Percentiles rank a stretch among this genome's conserved stretches.
Conservation (phyloP, 306 rosid genomes). For the Corylus americana region DNA sequence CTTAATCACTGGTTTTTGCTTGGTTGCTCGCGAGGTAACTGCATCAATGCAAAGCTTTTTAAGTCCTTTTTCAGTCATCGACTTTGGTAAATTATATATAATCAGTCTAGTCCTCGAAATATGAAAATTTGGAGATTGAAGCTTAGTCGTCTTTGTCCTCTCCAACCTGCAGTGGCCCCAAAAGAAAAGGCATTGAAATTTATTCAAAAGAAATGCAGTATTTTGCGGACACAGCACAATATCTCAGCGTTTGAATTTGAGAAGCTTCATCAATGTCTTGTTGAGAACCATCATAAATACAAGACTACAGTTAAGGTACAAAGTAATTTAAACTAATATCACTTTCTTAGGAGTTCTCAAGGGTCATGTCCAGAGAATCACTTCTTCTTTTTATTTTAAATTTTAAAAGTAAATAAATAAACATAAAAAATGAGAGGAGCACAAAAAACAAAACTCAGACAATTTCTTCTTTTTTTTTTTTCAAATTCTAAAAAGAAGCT, state of each 20-base stretch:
- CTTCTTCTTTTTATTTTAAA: not conserved
- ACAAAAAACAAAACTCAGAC: not conserved
- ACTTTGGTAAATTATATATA: slow-evolving; percentile 79
- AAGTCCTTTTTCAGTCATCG: slow-evolving; percentile 77
- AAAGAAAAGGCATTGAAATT: slow-evolving; percentile 7
- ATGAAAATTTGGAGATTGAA: slow-evolving; percentile 95
- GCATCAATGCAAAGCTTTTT: slow-evolving; percentile 85
- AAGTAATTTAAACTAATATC: not conserved
- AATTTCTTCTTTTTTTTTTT: not conserved
- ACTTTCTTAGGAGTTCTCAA: slow-evolving; percentile 8
- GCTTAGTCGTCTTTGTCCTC: slow-evolving; percentile 70
- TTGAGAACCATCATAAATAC: not conserved
- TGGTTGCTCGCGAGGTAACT: slow-evolving; percentile 81
- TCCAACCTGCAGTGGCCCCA: slow-evolving; percentile 54
- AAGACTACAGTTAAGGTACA: not conserved
- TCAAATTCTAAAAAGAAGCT: not conserved
- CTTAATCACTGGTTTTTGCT: slow-evolving; percentile 79
- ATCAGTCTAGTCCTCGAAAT: slow-evolving; percentile 82
- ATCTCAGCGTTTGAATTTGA: not conserved
- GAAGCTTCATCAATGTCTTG: not conserved
- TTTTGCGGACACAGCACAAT: not conserved
- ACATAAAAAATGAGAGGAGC: not conserved
- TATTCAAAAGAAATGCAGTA: not conserved
- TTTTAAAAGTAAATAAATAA: not conserved
- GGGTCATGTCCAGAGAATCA: not conserved